These are phyloP conservation scores for Candida oleophila DNA, from an alignment of 805 yeast species.

Conservation along the genomic window DNA sequence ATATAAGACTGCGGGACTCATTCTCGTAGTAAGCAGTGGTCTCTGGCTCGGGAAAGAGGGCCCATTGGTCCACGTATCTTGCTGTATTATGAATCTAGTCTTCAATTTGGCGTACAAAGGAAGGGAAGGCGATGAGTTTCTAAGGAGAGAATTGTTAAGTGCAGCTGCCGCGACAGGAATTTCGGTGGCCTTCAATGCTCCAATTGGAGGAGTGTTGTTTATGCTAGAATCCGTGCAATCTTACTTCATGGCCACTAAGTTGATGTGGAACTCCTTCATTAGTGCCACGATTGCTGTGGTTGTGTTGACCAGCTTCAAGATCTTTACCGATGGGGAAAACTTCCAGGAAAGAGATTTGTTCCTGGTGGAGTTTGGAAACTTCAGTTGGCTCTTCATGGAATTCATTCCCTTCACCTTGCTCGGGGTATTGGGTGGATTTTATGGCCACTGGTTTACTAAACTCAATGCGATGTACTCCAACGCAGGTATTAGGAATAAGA, in stretches of 20 bases:
- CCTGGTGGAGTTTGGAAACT: constrained; percentile 64
- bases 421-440: constrained; percentile 69
- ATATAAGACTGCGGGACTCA: constrained; percentile 56
- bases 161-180: constrained; percentile 86
- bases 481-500: constrained; percentile 31
- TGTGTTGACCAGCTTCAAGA: constrained; percentile 43
- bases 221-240: constrained; percentile 68
- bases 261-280: constrained; percentile 83
- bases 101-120: constrained; percentile 30
- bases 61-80: constrained; percentile 77
- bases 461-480: constrained; percentile 38
- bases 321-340: constrained; percentile 39
- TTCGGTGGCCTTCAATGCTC: constrained; percentile 81
- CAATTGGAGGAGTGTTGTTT: constrained; percentile 84
- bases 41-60: constrained; percentile 87
- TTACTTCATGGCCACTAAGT: constrained; percentile 58
- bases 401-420: constrained; percentile 67
- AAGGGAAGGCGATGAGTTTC: constrained; percentile 47
- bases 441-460: constrained; percentile 54
- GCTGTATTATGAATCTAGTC: constrained; percentile 48
- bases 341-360: constrained; percentile 50
- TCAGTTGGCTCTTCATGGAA: constrained; percentile 73
- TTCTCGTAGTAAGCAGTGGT: constrained; percentile 71
- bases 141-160: constrained; percentile 61
- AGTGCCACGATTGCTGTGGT: constrained; percentile 74